Conservation (phyloP, 176 grass and related monocot genomes). For the Lolium rigidum region DNA sequence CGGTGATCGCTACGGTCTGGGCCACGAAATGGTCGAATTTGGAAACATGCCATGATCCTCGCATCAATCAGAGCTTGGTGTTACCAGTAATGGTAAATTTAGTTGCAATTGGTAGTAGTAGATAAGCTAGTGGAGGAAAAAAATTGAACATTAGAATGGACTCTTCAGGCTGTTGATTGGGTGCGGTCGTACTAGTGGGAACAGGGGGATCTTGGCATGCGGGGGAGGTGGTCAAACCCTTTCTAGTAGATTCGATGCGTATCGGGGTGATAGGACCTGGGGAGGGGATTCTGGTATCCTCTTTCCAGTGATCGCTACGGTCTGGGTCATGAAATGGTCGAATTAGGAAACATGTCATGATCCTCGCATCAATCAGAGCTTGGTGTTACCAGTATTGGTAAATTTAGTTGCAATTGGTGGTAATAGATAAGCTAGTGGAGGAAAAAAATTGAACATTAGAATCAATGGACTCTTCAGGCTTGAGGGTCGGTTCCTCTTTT, state of each 20-base stretch:
- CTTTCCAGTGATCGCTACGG: not conserved
- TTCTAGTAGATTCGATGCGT: slow-evolving; percentile 31
- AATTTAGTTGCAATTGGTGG: too few species aligned
- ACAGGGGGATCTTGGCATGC: slow-evolving; percentile 32
- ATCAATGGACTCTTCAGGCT: not conserved
- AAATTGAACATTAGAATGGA: not conserved
- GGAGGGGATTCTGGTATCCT: not conserved
- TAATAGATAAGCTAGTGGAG: not conserved
- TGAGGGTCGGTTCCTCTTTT: not conserved
- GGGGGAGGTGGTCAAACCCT: slow-evolving; percentile 3
- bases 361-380: not conserved
- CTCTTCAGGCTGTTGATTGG: not conserved
- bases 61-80: not conserved
- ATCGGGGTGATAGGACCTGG: not conserved
- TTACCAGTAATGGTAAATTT: too few species aligned
- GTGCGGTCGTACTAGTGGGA: not conserved
- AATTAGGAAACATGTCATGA: too few species aligned
- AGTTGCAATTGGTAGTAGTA: too few species aligned
- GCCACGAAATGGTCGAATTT: not conserved
- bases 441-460: not conserved
- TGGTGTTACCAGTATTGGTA: too few species aligned
- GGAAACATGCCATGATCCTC: not conserved
- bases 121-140: not conserved
- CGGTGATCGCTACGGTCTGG: not conserved
- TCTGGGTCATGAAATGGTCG: not conserved